Base-by-base conservation (phyloP, 768 basidiomycete species). In the Gymnopilus junonius region DNA sequence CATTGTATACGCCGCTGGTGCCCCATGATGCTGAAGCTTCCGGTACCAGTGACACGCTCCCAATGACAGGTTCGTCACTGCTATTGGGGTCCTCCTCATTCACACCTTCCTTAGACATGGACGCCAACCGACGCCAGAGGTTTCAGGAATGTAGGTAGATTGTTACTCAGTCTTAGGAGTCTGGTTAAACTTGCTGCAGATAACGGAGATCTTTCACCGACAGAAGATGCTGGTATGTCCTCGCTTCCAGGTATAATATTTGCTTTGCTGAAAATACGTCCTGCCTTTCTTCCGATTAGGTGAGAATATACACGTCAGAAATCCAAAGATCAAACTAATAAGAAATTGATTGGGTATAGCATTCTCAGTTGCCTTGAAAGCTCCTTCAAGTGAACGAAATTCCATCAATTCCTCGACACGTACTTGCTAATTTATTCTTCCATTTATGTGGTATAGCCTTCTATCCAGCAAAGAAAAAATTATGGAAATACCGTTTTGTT, bases 401-500 rank as follows among this genome's bases (percentile, higher is more conserved):
- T 43, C 17, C 14, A 20, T 20, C 21, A 2, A 4, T 10, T n/a
- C 12, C 8, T 27, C 8, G 25, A 25, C 5, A 27, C 23, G 6
- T 15, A 11, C 20, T 8, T 27, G 8, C 25, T 48, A 4, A 48
- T 8, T 27, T 4, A 48, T 14, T 2, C 45, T 11, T 7, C 25
- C 45, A 2, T 5, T 35, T 20, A 12, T 23, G 42, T 34, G 34
- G 29, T 32, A 37, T 25, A 64, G 53, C 31, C 39, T 31, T 23
- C 58, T 50, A 8, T 58, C 21, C 42, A 6, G 50, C 50, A 42
- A 62, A 62, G 57, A 61, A 48, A 58, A 67, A 59, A 45, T 58
- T 58, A 20, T 67, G 58, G 37, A 55, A 68, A 31, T 58, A 59
- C 23, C 67, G 62, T 12, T 21, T 71, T 20, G 60, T 69, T 11